These are phyloP conservation scores for Ganoderma sinense DNA, from an alignment of 1,284 basidiomycete species.

Conservation along the genomic window DNA sequence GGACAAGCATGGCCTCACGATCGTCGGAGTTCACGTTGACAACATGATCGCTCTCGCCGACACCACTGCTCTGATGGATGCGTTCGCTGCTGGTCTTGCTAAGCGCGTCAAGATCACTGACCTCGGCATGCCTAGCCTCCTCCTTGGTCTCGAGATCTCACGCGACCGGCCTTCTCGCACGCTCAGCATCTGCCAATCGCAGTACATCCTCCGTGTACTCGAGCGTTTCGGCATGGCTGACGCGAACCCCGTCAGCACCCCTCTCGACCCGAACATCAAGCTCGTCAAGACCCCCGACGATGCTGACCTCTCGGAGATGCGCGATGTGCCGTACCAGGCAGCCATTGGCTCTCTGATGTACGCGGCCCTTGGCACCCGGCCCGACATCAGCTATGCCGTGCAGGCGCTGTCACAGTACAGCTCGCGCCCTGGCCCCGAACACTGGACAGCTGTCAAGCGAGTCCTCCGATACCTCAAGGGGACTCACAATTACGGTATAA, in stretches of 20 bases:
- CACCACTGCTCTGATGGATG: not conserved
- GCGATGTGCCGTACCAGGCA: constrained; percentile 30
- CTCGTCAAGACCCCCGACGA: constrained; percentile 16
- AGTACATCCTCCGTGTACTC: constrained; percentile 35
- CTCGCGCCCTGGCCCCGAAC: constrained; percentile 7
- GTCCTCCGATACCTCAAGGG: constrained; percentile 24
- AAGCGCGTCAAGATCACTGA: constrained; percentile 35
- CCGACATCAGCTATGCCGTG: constrained; percentile 21
- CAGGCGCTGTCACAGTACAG: constrained; percentile 13
- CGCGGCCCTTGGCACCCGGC: constrained; percentile 37
- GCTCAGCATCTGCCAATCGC: constrained; percentile 34
- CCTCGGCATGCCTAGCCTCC: constrained; percentile 27
- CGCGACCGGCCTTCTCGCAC: constrained; percentile 35
- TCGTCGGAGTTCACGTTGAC: constrained; percentile 36
- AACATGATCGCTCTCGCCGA: constrained; percentile 29
- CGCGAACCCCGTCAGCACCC: constrained; percentile 28
- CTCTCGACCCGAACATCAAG: constrained; percentile 27
- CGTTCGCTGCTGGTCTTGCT: constrained; percentile 20
- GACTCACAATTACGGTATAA: constrained; percentile 15
- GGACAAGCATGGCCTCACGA: constrained; percentile 9
- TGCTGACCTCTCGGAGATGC: constrained; percentile 28
- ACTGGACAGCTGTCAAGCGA: constrained; percentile 23
- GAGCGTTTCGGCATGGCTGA: constrained; percentile 24
- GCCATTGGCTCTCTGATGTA: constrained; percentile 43
- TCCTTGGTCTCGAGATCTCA: constrained; percentile 38